Evolutionary conservation across 805 yeast species (phyloP), one percentile per base, ranked within the genome.

Genomic region (Candida broadrunensis): DNA sequence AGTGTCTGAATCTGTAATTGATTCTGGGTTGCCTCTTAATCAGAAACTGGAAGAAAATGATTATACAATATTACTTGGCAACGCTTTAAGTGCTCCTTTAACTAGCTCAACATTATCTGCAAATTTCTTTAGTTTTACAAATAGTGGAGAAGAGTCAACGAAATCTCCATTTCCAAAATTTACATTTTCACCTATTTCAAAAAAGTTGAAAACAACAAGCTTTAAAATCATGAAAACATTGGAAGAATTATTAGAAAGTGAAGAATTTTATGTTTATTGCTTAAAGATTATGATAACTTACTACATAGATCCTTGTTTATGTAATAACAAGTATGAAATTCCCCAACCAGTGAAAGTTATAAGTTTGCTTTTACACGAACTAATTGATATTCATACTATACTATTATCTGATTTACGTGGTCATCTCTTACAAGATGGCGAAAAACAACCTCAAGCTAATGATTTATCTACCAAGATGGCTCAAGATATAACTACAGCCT

Each of bases 181-280:
- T 8, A 39, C 55, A 2, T 53, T 44, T 33, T 55, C 62, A 2
- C 61, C 63, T 1, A 18, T 24, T 20, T 25, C 18, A 24, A 26
- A 32, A 15, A 11, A 5, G 5, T 7, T 24, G 31, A 41, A 16
- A 18, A 34, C 17, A 18, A 13, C 27, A 3, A 38, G 32, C 19
- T 4, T 44, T 27, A 52, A 47, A 19, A 43, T 66, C 31, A 52
- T 46, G 17, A 61, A 56, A 35, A 43, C 63, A 1, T 46, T 73
- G n/a, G 70, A 73, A 41, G 85, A 80, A 50, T 51, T 79, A 4
- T 39, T 73, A 0, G 65, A 65, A 12, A 77, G 78, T 11, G 85
- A 80, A 48, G 65, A 61, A 19, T 59, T 58, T 1, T 80, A 76
- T 49, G 54, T 77, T n/a, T 60, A 61, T 33, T 70, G 76, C 1